Evolutionary conservation across 192 early-diverging fungal genomes (phyloP).

Genomic region (Backusella circina): DNA sequence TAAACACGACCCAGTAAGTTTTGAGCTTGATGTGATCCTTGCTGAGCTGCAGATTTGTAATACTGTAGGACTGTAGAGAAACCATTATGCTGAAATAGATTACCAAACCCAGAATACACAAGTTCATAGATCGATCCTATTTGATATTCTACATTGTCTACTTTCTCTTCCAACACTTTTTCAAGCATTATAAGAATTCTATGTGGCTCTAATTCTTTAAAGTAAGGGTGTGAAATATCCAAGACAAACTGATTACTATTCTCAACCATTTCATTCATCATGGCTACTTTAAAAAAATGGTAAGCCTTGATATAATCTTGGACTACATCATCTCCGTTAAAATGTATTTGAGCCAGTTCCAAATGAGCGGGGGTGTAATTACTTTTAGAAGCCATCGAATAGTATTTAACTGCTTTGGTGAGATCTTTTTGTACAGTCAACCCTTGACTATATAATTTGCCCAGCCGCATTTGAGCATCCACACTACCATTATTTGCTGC

Average conservation of each 20-base stretch:
- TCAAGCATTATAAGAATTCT: neutral
- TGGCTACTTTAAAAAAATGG: neutral
- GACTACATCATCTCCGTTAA: neutral
- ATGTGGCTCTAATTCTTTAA: neutral
- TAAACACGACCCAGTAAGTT: neutral
- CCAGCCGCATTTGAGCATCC: neutral
- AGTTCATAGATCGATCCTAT: neutral
- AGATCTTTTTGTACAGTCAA: neutral
- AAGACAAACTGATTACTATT: neutral
- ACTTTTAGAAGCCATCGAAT: neutral
- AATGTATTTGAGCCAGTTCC: neutral
- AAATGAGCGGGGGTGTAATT: neutral
- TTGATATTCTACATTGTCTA: neutral
- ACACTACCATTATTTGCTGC: neutral
- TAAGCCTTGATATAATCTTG: neutral
- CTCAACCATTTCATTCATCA: neutral
- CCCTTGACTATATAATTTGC: neutral
- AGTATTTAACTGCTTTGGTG: neutral
- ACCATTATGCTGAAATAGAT: neutral
- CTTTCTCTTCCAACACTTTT: neutral
- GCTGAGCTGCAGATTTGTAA: neutral
- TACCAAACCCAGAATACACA: neutral
- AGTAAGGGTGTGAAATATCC: neutral
- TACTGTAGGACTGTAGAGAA: neutral
- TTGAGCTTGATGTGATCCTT: neutral